These are phyloP conservation scores for Pseudonitzschia delicatissima DNA, from an alignment of 108 stramenopile genomes.

Conservation along the genomic window DNA sequence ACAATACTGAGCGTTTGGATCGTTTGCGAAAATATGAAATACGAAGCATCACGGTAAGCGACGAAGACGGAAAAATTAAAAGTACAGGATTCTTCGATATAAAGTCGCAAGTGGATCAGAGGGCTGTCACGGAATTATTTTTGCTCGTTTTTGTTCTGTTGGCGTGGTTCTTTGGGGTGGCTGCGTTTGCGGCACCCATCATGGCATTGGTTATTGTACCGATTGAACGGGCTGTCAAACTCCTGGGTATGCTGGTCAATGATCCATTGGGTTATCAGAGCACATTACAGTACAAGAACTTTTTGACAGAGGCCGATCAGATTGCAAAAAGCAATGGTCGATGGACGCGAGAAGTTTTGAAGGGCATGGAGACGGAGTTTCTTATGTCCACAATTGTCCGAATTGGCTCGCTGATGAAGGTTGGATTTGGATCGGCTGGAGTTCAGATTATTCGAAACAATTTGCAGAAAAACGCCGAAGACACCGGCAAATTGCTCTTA, in stretches of 20 bases:
- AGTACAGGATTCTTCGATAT: slow-evolving; percentile 54
- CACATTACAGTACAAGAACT: slow-evolving; percentile 58
- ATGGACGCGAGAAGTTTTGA: slow-evolving; percentile 76
- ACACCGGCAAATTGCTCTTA: slow-evolving; percentile 65
- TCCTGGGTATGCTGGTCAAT: slow-evolving; percentile 71
- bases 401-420: slow-evolving; percentile 91
- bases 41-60: slow-evolving; percentile 39
- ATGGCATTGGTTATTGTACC: slow-evolving; percentile 67
- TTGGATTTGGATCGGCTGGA: slow-evolving; percentile 95
- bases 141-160: slow-evolving; percentile 55
- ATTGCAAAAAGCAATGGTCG: slow-evolving; percentile 42
- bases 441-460: slow-evolving; percentile 90
- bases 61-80: slow-evolving; percentile 6
- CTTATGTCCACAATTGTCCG: slow-evolving; percentile 89
- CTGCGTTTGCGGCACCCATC: slow-evolving; percentile 77
- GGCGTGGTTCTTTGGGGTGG: slow-evolving; percentile 73
- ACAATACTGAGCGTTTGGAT: too few species aligned
- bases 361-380: slow-evolving; percentile 78
- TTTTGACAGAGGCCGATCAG: slow-evolving; percentile 59
- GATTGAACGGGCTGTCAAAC: slow-evolving; percentile 76
- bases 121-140: slow-evolving; percentile 46
- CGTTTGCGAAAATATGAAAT: slow-evolving; percentile 40
- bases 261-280: slow-evolving; percentile 82
- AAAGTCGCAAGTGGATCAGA: slow-evolving; percentile 11
- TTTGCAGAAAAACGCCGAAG: slow-evolving; percentile 50